Base-by-base conservation (phyloP, 75 land plant genomes). In the Picea sitchensis region DNA sequence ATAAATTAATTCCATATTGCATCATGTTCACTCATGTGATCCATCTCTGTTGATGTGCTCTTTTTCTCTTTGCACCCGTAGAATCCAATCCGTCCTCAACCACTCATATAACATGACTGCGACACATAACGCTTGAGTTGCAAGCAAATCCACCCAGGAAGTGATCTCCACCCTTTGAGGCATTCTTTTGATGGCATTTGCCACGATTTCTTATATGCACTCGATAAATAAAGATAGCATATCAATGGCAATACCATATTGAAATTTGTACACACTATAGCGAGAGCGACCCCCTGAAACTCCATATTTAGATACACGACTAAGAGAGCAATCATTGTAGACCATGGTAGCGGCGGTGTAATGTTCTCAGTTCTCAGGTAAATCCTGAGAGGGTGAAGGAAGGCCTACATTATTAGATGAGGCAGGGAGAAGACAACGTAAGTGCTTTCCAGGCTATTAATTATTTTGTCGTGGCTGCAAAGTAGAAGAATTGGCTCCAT, bases 81-180 rank as follows among this genome's bases (percentile, higher is more conserved):
- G 26, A 26, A 26, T 26, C 26, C 26, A 26, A 26, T 26, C 26
- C 26, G 26, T 26, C 26, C 26, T 26, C 26, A 26, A 26, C 26
- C 0, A 26, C 0, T 26, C 26, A 26, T 26, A 26, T 26, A 26
- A 26, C 26, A 26, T 26, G 26, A 26, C 0, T 26, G 26, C 0
- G 26, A 26, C 26, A 63, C 94, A 92, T 21, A 87, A 72, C 0
- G 83, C 82, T 80, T 92, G 94, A 65, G 94, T 92, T n/a, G 92
- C 75, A 11, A 92, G 77, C 31, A 92, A 69, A 15, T 92, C 94
- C 21, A 86, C 13, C 94, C 92, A 92, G 9, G 90, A 82, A 38
- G 65, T 36, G 5, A 26, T 26, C 26, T 26, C 26, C 26, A 26
- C 26, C 26, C 26, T 26, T 26, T 26, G 26, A 26, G 26, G 75